Conservation (phyloP, 768 basidiomycete genomes). For the Leucocoprinus birnbaumii region DNA sequence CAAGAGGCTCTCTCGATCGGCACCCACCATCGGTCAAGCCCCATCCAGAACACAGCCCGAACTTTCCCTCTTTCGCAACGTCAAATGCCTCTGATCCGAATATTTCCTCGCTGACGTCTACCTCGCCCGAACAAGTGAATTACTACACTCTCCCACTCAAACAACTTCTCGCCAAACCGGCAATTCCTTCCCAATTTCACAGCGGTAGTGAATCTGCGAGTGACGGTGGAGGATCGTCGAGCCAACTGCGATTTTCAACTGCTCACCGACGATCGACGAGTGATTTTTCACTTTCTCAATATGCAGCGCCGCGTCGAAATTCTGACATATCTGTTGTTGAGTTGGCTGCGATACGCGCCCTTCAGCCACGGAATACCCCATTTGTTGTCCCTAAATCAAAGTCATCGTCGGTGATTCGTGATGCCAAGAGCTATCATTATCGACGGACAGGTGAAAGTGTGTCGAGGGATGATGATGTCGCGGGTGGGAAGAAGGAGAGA, state of each 20-base stretch:
- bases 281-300: not conserved
- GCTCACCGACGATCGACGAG: not conserved
- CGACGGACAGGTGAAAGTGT: not conserved
- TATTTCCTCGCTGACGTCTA: not conserved
- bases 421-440: not conserved
- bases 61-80: not conserved
- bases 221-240: not conserved
- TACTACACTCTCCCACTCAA: slow-evolving; percentile 3
- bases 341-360: not conserved
- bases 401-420: not conserved
- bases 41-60: not conserved
- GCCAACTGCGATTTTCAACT: not conserved
- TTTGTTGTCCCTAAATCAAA: no score
- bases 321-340: not conserved
- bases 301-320: not conserved
- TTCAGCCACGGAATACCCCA: not conserved
- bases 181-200: not conserved
- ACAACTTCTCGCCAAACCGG: slow-evolving; percentile 6
- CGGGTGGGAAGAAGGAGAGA: not conserved
- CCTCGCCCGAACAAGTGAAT: not conserved
- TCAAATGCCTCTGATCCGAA: slow-evolving; percentile 9
- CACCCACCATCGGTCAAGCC: not conserved
- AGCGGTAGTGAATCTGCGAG: not conserved
- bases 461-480: not conserved
- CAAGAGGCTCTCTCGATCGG: not conserved